Conservation (phyloP, 176 grass and related monocot species). For the Eremochloa ophiuroides region DNA sequence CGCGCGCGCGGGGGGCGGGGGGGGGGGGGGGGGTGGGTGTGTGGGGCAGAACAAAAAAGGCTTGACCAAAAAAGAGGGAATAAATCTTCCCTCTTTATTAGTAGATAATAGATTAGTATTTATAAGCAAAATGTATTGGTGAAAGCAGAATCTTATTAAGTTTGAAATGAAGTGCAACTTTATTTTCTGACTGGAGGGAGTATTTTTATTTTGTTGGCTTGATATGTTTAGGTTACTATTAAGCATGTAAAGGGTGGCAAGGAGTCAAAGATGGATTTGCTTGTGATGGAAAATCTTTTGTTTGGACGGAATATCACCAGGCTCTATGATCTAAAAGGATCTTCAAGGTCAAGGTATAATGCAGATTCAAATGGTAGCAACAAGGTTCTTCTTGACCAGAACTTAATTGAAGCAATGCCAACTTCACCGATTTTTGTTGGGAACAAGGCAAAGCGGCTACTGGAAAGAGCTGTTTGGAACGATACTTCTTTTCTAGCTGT, state of each 20-base stretch:
- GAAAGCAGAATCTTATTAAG: neutral
- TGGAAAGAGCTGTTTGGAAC: constrained; percentile 99
- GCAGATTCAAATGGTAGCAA: constrained; percentile 76
- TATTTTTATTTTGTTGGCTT: neutral
- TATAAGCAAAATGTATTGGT: neutral
- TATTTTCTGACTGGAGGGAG: neutral
- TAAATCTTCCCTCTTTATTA: no score
- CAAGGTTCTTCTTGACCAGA: constrained; percentile 98
- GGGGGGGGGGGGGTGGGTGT: no score
- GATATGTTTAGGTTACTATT: constrained; percentile 67
- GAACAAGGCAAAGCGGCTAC: constrained; percentile 90
- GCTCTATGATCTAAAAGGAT: constrained; percentile 97
- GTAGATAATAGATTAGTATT: no score
- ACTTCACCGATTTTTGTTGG: constrained; percentile 99
- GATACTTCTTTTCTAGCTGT: constrained; percentile 97
- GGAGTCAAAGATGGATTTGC: constrained; percentile 92
- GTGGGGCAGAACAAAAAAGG: no score
- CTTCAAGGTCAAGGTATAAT: constrained; percentile 94
- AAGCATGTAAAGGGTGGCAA: constrained; percentile 88
- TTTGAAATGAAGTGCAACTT: neutral
- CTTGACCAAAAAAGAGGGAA: no score
- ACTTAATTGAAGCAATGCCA: constrained; percentile 97
- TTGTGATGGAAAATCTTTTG: constrained; percentile 99
- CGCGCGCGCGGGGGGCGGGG: no score
- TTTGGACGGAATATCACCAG: constrained; percentile 85